Base-by-base conservation (phyloP, 2,329 filamentous ascomycete genomes). In the Pestalotiopsis sp. region DNA sequence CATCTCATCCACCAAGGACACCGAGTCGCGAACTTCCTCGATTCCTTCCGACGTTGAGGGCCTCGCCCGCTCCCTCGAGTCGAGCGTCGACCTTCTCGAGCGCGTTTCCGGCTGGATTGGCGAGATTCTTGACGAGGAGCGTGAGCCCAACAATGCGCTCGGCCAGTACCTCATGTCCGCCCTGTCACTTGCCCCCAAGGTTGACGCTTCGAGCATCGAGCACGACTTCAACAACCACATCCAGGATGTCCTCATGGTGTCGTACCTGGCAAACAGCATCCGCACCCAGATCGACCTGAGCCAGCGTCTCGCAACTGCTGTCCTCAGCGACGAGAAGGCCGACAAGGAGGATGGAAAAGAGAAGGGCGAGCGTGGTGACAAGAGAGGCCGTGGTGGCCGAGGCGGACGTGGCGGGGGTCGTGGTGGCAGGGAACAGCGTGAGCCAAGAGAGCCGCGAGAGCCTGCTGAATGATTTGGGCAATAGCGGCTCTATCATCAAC, bases 171-270 rank as follows among this genome's bases (percentile, higher is more conserved):
- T 99, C 74, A 93, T 98, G 87, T 97, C 97, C 81, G 92, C 95
- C 52, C 89, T 99, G 72, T 95, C 93, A 61, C 86, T 99, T 72
- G 94, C 95, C 68, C 96, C 96, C 78, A 99, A 98, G 88, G 96
- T 98, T 70, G 93, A 97, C 77, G 86, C 92, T 49, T 88, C 90
- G 71, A 92, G 97, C 80, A 95, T 99, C 79, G 96, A 99, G 87
- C 89, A 92, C 80, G 95, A 98, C 86, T 99, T 99, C 90, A 99
- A 99, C 90, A 97, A 97, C 87, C 96, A 99, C 85, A 94, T 99
- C 82, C 96, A 99, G 86, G 96, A 99, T 81, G 95, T 99, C 70
- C 91, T 99, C 74, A 95, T 98, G 82, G 95, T 99, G 76, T 97
- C 94, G 74, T 99, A 99, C 86, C 89, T 99, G 73, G 94, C 96